Base-by-base conservation (phyloP, 1,139 yeast species). In the Debaryomyces psychrophilus region DNA sequence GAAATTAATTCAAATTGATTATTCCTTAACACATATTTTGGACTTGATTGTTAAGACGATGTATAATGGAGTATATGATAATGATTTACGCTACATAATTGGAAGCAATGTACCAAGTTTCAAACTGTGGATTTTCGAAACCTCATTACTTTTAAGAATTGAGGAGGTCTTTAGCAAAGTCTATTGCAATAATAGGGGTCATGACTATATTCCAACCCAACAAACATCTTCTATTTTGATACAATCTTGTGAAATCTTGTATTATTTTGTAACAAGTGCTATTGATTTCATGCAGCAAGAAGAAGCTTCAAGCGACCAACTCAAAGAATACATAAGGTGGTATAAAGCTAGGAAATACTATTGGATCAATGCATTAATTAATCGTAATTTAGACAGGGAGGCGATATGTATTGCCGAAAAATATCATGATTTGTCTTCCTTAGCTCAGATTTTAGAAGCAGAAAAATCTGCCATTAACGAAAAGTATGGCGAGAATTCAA, bases 331-430 rank as follows among this genome's bases (percentile, higher is more conserved):
- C 49, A 29, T 50, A 17, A 54, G 50, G 25, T 75, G 79, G 77
- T 74, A 69, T 52, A 60, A 59, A 12, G 44, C 48, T 5, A 60
- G 66, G 36, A 71, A 67, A 50, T 44, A 52, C 6, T 52, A 59
- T 17, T 84, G 95, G 95, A 77, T 85, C 20, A 67, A 71, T 36
- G 72, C 77, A 1, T 61, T 87, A 31, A 72, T 83, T 17, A 61
- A 67, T 8, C 65, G 76, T 42, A 78, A 76, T 18, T 68, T 81
- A 45, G 65, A 72, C 22, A 66, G 66, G 8, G 82, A 82, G 33
- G 89, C 92, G 0, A 64, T 85, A 15, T 67, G 69, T n/a, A 73
- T 90, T 37, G 81, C 90, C 1, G 96, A 89, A 56, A 70, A 73
- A 29, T 87, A 83, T 60, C 64, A 69, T 20, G 96, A 90, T 59